Conservation (phyloP, 164 flowering plant genomes). For the Stephania cephalantha region DNA sequence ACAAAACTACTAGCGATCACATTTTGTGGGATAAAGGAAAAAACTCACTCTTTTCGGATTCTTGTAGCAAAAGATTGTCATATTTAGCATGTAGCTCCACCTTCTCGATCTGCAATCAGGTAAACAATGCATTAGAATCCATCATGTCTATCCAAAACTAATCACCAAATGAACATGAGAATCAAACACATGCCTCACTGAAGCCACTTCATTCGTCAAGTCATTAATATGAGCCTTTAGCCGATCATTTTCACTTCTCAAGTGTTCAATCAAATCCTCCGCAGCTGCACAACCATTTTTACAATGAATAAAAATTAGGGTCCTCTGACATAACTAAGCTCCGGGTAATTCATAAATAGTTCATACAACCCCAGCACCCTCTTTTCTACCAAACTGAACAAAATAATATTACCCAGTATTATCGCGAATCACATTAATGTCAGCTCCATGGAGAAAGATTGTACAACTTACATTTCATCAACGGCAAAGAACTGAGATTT, state of each 20-base stretch:
- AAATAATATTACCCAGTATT: not conserved
- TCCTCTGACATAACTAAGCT: not conserved
- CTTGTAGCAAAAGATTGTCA: slow-evolving; percentile 11
- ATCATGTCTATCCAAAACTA: not conserved
- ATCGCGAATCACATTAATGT: not conserved
- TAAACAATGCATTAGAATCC: slow-evolving; percentile 1
- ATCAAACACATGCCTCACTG: slow-evolving; percentile 36
- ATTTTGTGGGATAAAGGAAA: not conserved
- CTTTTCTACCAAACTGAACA: not conserved
- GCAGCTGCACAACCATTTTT: slow-evolving; percentile 41
- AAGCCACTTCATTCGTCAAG: slow-evolving; percentile 37
- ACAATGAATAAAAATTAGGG: not conserved
- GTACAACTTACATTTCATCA: not conserved
- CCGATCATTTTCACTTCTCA: slow-evolving; percentile 47
- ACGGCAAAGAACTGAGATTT: too few species aligned
- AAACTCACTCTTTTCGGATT: slow-evolving; percentile 16
- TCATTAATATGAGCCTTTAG: slow-evolving; percentile 34
- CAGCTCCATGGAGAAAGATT: not conserved
- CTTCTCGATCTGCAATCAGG: slow-evolving; percentile 14
- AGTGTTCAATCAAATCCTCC: slow-evolving; percentile 54
- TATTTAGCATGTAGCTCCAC: slow-evolving; percentile 8
- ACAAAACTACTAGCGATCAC: not conserved
- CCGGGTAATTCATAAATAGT: not conserved
- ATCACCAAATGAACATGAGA: not conserved
- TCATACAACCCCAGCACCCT: not conserved